Percentiles rank a stretch among this genome's conserved stretches.
These are phyloP conservation scores for Wickerhamomyces sydowiorum DNA, from an alignment of 805 yeast species.

Conservation along the genomic window DNA sequence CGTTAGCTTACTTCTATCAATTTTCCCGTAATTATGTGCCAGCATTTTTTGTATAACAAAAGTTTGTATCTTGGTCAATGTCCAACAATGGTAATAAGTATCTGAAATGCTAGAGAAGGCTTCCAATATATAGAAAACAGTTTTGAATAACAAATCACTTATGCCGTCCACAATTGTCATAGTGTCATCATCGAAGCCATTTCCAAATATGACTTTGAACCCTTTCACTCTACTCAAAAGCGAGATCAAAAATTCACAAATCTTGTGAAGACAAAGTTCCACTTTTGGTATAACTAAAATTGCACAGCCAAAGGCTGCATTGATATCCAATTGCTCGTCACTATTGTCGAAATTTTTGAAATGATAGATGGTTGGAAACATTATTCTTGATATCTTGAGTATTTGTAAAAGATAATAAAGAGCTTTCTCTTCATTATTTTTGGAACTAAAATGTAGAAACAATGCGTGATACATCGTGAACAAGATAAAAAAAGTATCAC, in stretches of 20 bases:
- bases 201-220: neutral
- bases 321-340: neutral
- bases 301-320: neutral
- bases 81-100: slow-evolving; percentile 1
- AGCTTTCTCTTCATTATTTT: neutral
- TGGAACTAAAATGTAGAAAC: neutral
- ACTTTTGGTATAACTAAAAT: neutral
- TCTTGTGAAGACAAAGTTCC: neutral
- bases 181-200: neutral
- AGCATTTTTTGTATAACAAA: neutral
- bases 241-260: neutral
- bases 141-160: neutral
- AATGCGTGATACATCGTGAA: neutral
- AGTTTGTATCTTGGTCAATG: neutral
- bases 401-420: neutral
- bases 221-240: slow-evolving; percentile 1
- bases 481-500: neutral
- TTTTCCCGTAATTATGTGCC: neutral
- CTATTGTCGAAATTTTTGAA: neutral
- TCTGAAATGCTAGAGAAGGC: neutral
- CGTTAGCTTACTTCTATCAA: neutral
- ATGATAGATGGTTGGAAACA: neutral
- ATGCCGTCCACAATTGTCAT: neutral
- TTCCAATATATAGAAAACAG: neutral
- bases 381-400: neutral